A percentile compares a stretch with the other conserved stretches of the same genome.
These are phyloP conservation scores for Solanum chaucha DNA, from an alignment of 257 asterid species.

Conservation along the genomic window DNA sequence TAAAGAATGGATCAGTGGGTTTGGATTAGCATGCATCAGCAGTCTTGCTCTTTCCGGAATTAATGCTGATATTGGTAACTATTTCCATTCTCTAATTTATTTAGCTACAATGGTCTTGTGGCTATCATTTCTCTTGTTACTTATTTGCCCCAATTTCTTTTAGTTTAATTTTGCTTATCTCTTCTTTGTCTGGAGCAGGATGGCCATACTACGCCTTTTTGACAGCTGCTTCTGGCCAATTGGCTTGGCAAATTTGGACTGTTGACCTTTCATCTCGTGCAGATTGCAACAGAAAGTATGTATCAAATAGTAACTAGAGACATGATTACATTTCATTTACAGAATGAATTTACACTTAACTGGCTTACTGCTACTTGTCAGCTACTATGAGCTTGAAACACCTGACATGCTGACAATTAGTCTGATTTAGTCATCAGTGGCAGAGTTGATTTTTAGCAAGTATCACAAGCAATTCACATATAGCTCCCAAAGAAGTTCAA, in stretches of 20 bases:
- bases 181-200: slow-evolving; percentile 25
- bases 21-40: slow-evolving; percentile 70
- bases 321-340: background rate
- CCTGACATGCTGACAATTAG: background rate
- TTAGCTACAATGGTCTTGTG: background rate
- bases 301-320: background rate
- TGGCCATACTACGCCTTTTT: slow-evolving; percentile 66
- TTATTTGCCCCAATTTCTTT: background rate
- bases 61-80: slow-evolving; percentile 59
- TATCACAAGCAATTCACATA: background rate
- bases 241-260: slow-evolving; percentile 76
- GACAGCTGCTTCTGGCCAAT: slow-evolving; percentile 53
- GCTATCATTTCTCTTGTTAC: background rate
- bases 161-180: background rate
- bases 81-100: background rate
- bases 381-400: background rate
- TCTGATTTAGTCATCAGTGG: background rate
- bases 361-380: background rate
- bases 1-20: slow-evolving; percentile 63
- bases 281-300: slow-evolving; percentile 75
- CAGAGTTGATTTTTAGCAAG: background rate
- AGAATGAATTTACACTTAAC: background rate
- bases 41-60: slow-evolving; percentile 70
- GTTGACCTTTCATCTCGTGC: slow-evolving; percentile 63
- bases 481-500: background rate